Base-by-base conservation (phyloP, 78 protist genomes). In the Dictyostelium intermedium region DNA sequence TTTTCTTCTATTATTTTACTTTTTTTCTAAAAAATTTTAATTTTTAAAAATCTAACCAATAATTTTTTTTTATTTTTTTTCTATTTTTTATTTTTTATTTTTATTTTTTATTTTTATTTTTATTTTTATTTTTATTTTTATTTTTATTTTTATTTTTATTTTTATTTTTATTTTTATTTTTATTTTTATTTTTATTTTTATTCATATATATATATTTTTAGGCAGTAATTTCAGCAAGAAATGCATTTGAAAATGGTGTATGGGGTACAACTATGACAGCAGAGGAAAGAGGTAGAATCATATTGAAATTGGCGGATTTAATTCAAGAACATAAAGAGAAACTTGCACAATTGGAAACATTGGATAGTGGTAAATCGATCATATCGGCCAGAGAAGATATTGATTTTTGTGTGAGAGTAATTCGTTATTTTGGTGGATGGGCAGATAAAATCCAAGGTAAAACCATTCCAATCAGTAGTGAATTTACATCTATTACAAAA, bases 391-490 rank as follows among this genome's bases (percentile, higher is more conserved):
- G 53, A 10, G 53, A 45, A 45, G 53, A 45, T 45, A 45, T 45
- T 45, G 53, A 45, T 45, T 45, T 45, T 45, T 45, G 53, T 45
- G 53, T 45, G 2, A 45, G 53, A 45, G 53, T 45, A 8, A 45
- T 45, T 45, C 53, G 97, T 37, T 97, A 97, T 80, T 95, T 80
- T 66, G 98, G 97, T 20, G 98, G 98, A 14, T 97, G 95, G 95
- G 97, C 97, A 1, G 97, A 95, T 53, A 96, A 96, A 91, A 78
- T 91, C 77, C 84, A 82, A 23, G 97, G 97, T 7, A 45, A 91
- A 89, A 76, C 74, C 23, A 76, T 43, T 43, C 84, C 87, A 27
- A 37, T 87, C 43, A 39, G 27, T 87, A 78, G 8, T 27, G 16
- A 61, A 37, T 35, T 63, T 61, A 53, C 89, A 16, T 69, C 82